These are phyloP conservation scores for Cladosporium sp. DNA, from an alignment of 2,329 filamentous ascomycete species.

Conservation along the genomic window DNA sequence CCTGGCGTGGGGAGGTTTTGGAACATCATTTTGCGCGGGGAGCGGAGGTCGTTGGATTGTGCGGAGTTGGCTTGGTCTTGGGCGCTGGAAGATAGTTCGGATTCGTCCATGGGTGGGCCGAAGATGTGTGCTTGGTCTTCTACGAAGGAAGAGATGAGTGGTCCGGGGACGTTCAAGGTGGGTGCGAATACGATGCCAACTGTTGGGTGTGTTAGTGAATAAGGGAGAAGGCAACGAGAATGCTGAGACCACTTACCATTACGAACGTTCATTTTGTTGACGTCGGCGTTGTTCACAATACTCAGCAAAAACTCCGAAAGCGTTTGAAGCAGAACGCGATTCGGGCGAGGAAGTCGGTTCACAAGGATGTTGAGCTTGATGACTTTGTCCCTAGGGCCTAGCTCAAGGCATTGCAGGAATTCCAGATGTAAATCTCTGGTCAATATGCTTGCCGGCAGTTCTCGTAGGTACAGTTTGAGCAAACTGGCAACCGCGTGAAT, in stretches of 20 bases:
- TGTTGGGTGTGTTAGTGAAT: slow-evolving; percentile 22
- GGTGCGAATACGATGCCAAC: slow-evolving; percentile 98
- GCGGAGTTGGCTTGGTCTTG: slow-evolving; percentile 15
- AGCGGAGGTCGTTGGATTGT: slow-evolving; percentile 50
- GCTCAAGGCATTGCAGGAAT: slow-evolving; percentile 67
- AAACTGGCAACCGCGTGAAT: slow-evolving; percentile 93
- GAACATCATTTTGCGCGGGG: slow-evolving; percentile 62
- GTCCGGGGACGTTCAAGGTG: slow-evolving; percentile 91
- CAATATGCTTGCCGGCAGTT: slow-evolving; percentile 84
- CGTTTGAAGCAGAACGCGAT: slow-evolving; percentile 75
- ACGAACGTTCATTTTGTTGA: slow-evolving; percentile 97
- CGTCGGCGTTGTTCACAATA: slow-evolving; percentile 82
- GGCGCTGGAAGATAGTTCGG: slow-evolving; percentile 34
- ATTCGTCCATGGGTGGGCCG: slow-evolving; percentile 59
- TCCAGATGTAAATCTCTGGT: slow-evolving; percentile 86
- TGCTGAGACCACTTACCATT: slow-evolving; percentile 51
- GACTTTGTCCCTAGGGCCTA: slow-evolving; percentile 74
- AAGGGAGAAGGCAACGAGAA: not conserved
- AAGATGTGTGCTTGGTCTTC: slow-evolving; percentile 89
- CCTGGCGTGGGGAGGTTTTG: slow-evolving; percentile 61
- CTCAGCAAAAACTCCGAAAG: slow-evolving; percentile 83
- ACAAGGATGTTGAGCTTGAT: slow-evolving; percentile 71
- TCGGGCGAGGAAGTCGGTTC: slow-evolving; percentile 71
- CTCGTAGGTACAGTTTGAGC: slow-evolving; percentile 87
- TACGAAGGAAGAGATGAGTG: slow-evolving; percentile 88